Percentiles rank a stretch among this genome's conserved stretches.
These are phyloP conservation scores for Fusarium brachygibbosum DNA, from an alignment of 2,329 filamentous ascomycete species.

Conservation along the genomic window DNA sequence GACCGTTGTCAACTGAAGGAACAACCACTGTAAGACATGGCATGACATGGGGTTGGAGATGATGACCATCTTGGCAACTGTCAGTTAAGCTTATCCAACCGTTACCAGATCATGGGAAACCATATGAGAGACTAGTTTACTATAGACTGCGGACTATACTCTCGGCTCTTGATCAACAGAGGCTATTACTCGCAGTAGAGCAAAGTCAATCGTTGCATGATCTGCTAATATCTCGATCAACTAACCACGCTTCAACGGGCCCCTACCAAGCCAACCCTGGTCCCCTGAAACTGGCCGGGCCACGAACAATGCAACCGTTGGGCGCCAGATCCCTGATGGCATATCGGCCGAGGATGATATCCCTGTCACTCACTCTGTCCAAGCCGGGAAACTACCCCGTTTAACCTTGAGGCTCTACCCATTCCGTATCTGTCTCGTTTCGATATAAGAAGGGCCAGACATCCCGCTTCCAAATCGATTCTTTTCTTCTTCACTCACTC, in stretches of 20 bases:
- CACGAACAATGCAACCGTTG: slow-evolving; percentile 32
- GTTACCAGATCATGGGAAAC: neutral
- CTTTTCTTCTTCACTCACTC: slow-evolving; percentile 32
- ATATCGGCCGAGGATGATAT: slow-evolving; percentile 29
- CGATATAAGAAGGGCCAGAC: slow-evolving; percentile 41
- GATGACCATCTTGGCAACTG: neutral
- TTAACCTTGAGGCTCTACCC: slow-evolving; percentile 33
- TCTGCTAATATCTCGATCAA: slow-evolving; percentile 24
- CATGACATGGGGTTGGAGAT: neutral
- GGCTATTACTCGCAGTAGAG: neutral
- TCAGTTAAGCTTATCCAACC: neutral
- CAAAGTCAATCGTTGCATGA: slow-evolving; percentile 21
- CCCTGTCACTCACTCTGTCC: slow-evolving; percentile 25
- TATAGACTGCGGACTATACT: neutral
- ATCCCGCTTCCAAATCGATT: neutral
- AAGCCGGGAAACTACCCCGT: slow-evolving; percentile 27
- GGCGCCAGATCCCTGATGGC: slow-evolving; percentile 33
- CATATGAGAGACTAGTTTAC: neutral
- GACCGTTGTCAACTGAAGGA: slow-evolving; percentile 12
- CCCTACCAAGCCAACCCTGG: slow-evolving; percentile 4
- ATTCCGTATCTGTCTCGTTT: neutral
- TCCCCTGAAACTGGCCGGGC: slow-evolving; percentile 41
- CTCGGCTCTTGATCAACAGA: neutral
- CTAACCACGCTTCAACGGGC: neutral
- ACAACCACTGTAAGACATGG: neutral